Conservation (phyloP, 768 basidiomycete genomes). For the Lactarius hengduanensis region DNA sequence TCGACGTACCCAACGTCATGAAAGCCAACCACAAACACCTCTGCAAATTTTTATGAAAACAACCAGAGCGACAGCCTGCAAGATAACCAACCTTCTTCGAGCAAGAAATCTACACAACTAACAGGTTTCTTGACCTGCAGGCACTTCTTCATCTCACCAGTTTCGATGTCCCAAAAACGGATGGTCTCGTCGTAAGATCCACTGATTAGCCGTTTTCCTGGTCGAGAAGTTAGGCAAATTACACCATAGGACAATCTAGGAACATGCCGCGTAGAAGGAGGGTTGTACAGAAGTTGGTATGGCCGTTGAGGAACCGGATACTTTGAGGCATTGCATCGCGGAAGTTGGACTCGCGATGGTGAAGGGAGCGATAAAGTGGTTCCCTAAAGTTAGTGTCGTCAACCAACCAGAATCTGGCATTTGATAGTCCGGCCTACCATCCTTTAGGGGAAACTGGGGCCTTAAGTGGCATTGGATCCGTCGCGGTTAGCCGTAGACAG, state of each 20-base stretch:
- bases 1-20: constrained; percentile 79
- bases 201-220: constrained; percentile 77
- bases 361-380: constrained; percentile 73
- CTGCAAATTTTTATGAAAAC: constrained; percentile 36
- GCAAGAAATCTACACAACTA: constrained; percentile 83
- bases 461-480: constrained; percentile 65
- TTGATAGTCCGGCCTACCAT: constrained; percentile 53
- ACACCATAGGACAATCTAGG: not conserved
- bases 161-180: constrained; percentile 84
- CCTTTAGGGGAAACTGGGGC: constrained; percentile 64
- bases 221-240: not conserved
- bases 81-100: constrained; percentile 61
- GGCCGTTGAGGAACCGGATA: constrained; percentile 75
- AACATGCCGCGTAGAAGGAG: constrained; percentile 57
- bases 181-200: constrained; percentile 93
- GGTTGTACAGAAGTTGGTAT: constrained; percentile 87
- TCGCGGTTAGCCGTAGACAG: constrained; percentile 67
- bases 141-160: constrained; percentile 67
- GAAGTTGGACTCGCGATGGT: constrained; percentile 87
- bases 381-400: constrained; percentile 40
- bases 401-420: not conserved
- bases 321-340: constrained; percentile 69
- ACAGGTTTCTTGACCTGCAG: constrained; percentile 86
- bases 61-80: not conserved
- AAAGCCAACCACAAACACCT: constrained; percentile 91